Evolutionary conservation across 371 early-diverging fungal genomes (phyloP), one percentile per base, ranked within the genome.

Genomic region (Rhizopus arrhizus): DNA sequence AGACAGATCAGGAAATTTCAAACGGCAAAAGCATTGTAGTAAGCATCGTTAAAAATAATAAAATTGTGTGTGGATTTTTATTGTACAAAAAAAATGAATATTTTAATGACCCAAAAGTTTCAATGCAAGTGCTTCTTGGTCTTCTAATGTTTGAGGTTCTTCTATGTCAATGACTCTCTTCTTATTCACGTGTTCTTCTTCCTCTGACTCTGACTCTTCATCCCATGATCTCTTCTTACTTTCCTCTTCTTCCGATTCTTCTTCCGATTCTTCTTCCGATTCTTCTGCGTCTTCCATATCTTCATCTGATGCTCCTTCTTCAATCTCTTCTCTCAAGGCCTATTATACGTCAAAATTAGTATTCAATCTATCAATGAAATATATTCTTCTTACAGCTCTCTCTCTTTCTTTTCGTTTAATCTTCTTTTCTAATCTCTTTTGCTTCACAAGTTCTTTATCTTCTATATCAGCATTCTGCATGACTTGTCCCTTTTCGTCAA

Each of bases 381-480:
- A 47, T 11, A 12, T 3, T 35, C 34, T 62, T 78, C 80, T 72
- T 85, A 80, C 67, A 78, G 74, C 64, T 63, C 68, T 62, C 59
- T 87, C 87, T 41, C 85, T 77, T 61, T 84, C 71, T 76, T 91
- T 93, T 64, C 80, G 73, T 40, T 82, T 78, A 16, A 86, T 66
- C 61, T 81, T 78, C 85, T 91, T 94, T 62, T 87, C 92, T 35
- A 84, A 70, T 54, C 83, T 73, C 81, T 88, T 91, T 53, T 87
- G 84, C 57, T 86, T 89, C 11, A 81, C 89, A 15, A 76, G 56
- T 16, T 71, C 80, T 70, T 89, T 90, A 68, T 95, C 95, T 6
- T 70, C 77, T 11, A 82, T 62, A 84, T 95, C 97, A 2, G 84
- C 90, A 16, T 74, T 66, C 52, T 85, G 77, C 89, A 95, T 89